Percentiles rank a stretch among this genome's conserved stretches.
phyloP scores from a whole-genome alignment of 176 grass and related monocot genomes.

The Luzula sylvatica region DNA sequence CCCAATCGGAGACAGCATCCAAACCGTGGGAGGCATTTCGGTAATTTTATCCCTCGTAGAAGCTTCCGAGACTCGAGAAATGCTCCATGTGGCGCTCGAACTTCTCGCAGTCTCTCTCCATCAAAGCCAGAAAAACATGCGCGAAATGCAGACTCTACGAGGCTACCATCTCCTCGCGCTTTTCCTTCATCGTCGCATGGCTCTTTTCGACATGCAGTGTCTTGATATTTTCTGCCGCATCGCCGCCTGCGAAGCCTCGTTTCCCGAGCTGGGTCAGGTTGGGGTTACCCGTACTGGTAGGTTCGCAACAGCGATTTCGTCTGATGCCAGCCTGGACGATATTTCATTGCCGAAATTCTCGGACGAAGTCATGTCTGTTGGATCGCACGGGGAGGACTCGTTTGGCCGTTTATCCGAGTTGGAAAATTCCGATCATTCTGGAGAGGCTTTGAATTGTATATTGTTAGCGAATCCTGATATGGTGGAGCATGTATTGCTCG shows the following conservation, averaged over 20 bases:
- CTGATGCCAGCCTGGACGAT: conserved; percentile 71
- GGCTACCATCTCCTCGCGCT: conserved; percentile 95
- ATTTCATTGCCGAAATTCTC: conserved; percentile 66
- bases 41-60: conserved; percentile 94
- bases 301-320: conserved; percentile 57
- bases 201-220: conserved; percentile 91
- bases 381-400: conserved; percentile 92
- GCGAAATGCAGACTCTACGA: conserved; percentile 83
- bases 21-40: conserved; percentile 85
- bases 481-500: conserved; percentile 96
- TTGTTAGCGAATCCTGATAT: conserved; percentile 98
- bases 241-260: conserved; percentile 96
- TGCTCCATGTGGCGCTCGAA: conserved; percentile 92
- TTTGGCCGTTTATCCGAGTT: conserved; percentile 96
- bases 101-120: conserved; percentile 85
- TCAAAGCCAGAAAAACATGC: conserved; percentile 83
- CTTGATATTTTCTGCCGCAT: conserved; percentile 99
- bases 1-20: conserved; percentile 87
- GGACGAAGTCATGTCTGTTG: conserved; percentile 79
- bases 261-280: conserved; percentile 72
- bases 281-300: conserved; percentile 53
- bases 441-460: conserved; percentile 67
- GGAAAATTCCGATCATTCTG: conserved; percentile 67
- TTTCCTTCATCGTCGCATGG: conserved; percentile 82
- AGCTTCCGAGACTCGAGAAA: conserved; percentile 82